Percentiles rank a stretch among this genome's conserved stretches.
phyloP scores from a whole-genome alignment of 148 eudicot genomes.

The Diospyros lotus region DNA sequence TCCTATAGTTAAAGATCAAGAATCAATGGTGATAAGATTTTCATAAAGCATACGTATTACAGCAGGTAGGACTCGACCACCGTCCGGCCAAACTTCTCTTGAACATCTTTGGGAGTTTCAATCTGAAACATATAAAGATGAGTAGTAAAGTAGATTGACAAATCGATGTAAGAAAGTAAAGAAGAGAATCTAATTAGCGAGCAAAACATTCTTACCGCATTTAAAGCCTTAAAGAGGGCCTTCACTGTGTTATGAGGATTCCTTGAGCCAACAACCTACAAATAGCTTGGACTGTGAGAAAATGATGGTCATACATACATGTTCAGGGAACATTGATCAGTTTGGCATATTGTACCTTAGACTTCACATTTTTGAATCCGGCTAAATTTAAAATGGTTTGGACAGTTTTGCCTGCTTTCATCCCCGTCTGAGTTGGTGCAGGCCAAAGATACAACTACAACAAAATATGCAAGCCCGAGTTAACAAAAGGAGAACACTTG shows the following conservation, averaged over 20 bases:
- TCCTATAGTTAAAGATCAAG: too few relatives aligned
- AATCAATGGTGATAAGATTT: too few relatives aligned
- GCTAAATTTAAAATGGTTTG: slow-evolving; percentile 68
- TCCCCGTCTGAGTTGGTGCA: slow-evolving; percentile 59
- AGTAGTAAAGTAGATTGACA: not conserved
- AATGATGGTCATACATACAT: not conserved
- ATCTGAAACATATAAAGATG: slow-evolving; percentile 35
- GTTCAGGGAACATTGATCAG: not conserved
- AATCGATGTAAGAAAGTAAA: not conserved
- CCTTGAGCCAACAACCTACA: slow-evolving; percentile 87
- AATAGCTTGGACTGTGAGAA: slow-evolving; percentile 2
- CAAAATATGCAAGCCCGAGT: slow-evolving; percentile 10
- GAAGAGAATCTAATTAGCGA: not conserved
- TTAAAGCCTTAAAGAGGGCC: slow-evolving; percentile 82
- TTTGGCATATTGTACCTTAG: slow-evolving; percentile 52
- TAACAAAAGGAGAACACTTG: slow-evolving; percentile 3
- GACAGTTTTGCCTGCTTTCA: slow-evolving; percentile 84
- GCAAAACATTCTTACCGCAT: slow-evolving; percentile 50
- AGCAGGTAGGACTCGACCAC: slow-evolving; percentile 85
- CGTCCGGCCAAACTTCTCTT: slow-evolving; percentile 91
- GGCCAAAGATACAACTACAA: slow-evolving; percentile 93
- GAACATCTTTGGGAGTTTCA: slow-evolving; percentile 92
- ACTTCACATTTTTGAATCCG: slow-evolving; percentile 84
- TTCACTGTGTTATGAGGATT: slow-evolving; percentile 85
- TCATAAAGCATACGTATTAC: slow-evolving; percentile 20